Percentiles rank a stretch among this genome's conserved stretches.
phyloP scores from a whole-genome alignment of 139 green algal species.

The Tetradesmus lagerheimii region DNA sequence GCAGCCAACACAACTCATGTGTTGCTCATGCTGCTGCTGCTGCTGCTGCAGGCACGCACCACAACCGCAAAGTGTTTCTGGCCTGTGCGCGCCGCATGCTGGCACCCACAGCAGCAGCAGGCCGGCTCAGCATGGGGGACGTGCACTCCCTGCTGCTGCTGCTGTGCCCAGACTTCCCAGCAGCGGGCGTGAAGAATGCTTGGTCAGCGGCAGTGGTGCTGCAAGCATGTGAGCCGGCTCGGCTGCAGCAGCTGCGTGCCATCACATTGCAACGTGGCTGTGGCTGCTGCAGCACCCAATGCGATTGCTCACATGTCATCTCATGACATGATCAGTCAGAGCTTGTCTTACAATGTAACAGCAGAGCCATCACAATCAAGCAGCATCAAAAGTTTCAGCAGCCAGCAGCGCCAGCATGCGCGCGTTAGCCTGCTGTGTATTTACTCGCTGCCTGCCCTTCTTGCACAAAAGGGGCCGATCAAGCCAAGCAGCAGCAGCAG shows the following conservation, averaged over 20 bases:
- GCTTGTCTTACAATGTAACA: not conserved
- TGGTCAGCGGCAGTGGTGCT: slow-evolving; percentile 20
- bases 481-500: not conserved
- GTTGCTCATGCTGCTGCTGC: not conserved
- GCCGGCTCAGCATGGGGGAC: slow-evolving; percentile 11
- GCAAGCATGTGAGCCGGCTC: slow-evolving; percentile 25
- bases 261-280: too few species aligned
- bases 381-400: not conserved
- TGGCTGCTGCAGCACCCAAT: too few species aligned
- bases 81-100: not conserved
- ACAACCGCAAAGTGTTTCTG: slow-evolving; percentile 41
- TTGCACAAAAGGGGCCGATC: not conserved
- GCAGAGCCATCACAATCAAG: not conserved
- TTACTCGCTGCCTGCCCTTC: not conserved
- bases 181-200: not conserved
- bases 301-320: too few species aligned
- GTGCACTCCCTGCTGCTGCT: slow-evolving; percentile 31
- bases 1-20: not conserved
- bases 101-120: not conserved
- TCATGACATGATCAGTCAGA: not conserved
- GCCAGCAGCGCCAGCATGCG: not conserved
- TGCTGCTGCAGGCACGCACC: slow-evolving; percentile 1
- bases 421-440: not conserved
- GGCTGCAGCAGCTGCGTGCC: too few species aligned
- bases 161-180: slow-evolving; percentile 33